Percentiles rank a stretch among this genome's conserved stretches.
Evolutionary conservation across 2,329 filamentous ascomycete genomes (phyloP).

Genomic region (Aureobasidium sp.): DNA sequence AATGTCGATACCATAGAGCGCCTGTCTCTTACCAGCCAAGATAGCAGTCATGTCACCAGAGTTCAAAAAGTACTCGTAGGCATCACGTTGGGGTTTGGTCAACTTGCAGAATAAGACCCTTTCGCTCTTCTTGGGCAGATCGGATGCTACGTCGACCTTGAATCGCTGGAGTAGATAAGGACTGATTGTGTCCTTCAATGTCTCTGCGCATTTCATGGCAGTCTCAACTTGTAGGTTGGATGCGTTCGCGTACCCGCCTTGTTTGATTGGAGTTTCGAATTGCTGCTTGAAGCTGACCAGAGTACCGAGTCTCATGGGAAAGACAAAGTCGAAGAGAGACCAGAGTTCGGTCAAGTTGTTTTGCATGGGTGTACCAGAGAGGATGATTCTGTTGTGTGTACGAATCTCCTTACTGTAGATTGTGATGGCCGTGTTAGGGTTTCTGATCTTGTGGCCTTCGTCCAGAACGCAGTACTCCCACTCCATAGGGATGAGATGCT

Average conservation of each 20-base stretch:
- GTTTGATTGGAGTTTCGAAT: slow-evolving; percentile 88
- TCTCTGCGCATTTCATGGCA: slow-evolving; percentile 87
- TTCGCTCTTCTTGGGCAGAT: slow-evolving; percentile 91
- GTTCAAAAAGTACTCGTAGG: slow-evolving; percentile 72
- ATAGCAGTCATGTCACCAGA: slow-evolving; percentile 86
- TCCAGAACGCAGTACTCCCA: slow-evolving; percentile 95
- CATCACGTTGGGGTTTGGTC: slow-evolving; percentile 67
- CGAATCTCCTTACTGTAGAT: slow-evolving; percentile 91
- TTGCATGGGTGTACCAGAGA: slow-evolving; percentile 96
- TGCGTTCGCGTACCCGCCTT: slow-evolving; percentile 91
- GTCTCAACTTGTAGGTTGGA: slow-evolving; percentile 92
- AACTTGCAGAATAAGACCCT: slow-evolving; percentile 94
- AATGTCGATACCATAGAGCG: slow-evolving; percentile 83
- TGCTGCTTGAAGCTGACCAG: slow-evolving; percentile 83
- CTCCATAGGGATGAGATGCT: slow-evolving; percentile 70
- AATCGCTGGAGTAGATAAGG: slow-evolving; percentile 88
- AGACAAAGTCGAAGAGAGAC: slow-evolving; percentile 97
- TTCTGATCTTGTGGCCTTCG: slow-evolving; percentile 96
- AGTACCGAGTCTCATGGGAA: slow-evolving; percentile 89
- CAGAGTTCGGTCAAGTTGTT: slow-evolving; percentile 93
- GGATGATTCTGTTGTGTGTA: slow-evolving; percentile 82
- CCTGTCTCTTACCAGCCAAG: slow-evolving; percentile 64
- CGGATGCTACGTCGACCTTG: slow-evolving; percentile 88
- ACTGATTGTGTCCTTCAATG: slow-evolving; percentile 86
- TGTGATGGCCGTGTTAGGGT: slow-evolving; percentile 90